Conservation (phyloP, 768 basidiomycete genomes). For the Saitozyma sp. region DNA sequence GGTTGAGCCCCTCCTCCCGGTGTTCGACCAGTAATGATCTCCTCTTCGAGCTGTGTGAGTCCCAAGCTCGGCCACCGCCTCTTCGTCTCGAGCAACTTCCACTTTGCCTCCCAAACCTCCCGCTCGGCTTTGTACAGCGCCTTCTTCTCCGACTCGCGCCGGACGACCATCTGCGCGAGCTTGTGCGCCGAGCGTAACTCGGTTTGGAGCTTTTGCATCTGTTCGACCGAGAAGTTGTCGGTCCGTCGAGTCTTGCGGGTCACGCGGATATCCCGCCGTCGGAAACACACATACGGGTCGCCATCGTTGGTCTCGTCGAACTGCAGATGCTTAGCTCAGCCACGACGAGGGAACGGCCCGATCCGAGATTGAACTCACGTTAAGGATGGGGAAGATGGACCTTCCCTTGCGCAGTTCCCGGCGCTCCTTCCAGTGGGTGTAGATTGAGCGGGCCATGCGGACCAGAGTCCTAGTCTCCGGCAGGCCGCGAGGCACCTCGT, state of each 20-base stretch:
- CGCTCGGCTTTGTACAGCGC: slow-evolving; percentile 63
- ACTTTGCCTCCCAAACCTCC: slow-evolving; percentile 75
- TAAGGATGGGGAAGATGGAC: slow-evolving; percentile 79
- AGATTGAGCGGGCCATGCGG: slow-evolving; percentile 70
- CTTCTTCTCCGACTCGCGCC: slow-evolving; percentile 75
- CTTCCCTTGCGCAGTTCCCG: slow-evolving; percentile 77
- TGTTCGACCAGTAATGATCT: slow-evolving; percentile 44
- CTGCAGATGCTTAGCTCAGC: slow-evolving; percentile 51
- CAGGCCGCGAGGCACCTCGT: slow-evolving; percentile 66
- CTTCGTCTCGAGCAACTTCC: slow-evolving; percentile 74
- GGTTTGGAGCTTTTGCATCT: slow-evolving; percentile 73
- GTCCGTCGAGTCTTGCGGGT: slow-evolving; percentile 90
- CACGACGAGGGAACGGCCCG: slow-evolving; percentile 5
- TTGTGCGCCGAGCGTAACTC: slow-evolving; percentile 74
- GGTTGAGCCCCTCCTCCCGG: not conserved
- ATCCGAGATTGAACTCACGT: slow-evolving; percentile 60
- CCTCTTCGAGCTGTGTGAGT: slow-evolving; percentile 54
- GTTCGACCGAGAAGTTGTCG: slow-evolving; percentile 85
- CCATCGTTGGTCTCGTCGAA: slow-evolving; percentile 84
- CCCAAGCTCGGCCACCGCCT: slow-evolving; percentile 59
- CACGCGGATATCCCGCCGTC: slow-evolving; percentile 89
- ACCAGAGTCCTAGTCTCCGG: slow-evolving; percentile 65
- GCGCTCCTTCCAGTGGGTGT: slow-evolving; percentile 87
- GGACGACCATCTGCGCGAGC: slow-evolving; percentile 67
- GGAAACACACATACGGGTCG: slow-evolving; percentile 96